Percentiles rank a stretch among this genome's conserved stretches.
These are phyloP conservation scores for Thalassiosira livingstoniorum DNA, from an alignment of 352 stramenopile genomes.

Conservation along the genomic window DNA sequence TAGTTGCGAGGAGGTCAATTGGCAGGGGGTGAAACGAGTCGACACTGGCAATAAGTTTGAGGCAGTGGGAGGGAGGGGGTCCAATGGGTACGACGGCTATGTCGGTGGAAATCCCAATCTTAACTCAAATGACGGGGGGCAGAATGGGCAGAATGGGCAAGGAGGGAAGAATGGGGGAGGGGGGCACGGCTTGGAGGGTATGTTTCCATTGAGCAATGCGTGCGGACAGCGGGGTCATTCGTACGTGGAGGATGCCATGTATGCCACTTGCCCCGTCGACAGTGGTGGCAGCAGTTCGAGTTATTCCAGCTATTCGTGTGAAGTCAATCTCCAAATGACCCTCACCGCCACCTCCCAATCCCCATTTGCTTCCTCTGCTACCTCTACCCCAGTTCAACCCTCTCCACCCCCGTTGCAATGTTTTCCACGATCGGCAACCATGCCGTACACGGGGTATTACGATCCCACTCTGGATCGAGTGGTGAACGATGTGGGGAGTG, in stretches of 20 bases:
- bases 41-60: no score
- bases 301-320: conserved; percentile 20
- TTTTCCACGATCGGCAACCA: conserved; percentile 30
- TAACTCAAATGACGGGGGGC: no score
- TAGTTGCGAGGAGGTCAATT: conserved; percentile 52
- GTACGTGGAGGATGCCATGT: not conserved
- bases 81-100: no score
- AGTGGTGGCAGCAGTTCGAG: no score
- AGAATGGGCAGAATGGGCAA: no score
- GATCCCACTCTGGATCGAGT: not conserved
- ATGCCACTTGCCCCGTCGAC: not conserved
- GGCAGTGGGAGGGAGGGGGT: no score
- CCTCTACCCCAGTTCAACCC: no score
- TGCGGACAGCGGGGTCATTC: conserved; percentile 17
- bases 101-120: no score
- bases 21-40: conserved; percentile 12
- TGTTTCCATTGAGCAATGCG: conserved; percentile 22
- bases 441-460: conserved; percentile 50
- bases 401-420: conserved; percentile 49
- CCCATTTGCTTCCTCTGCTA: no score
- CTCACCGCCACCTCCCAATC: conserved; percentile 31
- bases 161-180: not conserved
- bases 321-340: conserved; percentile 40
- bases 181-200: not conserved
- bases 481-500: not conserved